Evolutionary conservation across 345 rosid species (phyloP).

Genomic region (Gossypioides kirkii): DNA sequence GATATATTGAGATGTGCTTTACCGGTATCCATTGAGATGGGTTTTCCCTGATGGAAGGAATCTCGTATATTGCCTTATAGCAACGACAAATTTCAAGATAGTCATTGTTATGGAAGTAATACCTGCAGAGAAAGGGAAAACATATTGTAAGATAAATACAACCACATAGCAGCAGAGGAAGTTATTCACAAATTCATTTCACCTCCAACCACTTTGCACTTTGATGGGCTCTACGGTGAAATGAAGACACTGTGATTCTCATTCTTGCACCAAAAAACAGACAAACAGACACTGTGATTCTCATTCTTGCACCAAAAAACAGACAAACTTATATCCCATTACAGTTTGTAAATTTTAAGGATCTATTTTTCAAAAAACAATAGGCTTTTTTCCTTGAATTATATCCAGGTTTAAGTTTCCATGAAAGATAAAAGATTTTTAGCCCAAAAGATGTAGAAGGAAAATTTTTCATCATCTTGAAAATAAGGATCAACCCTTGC

Average conservation of each 20-base stretch:
- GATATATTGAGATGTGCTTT: slow-evolving; percentile 16
- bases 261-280: neutral
- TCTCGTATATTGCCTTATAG: slow-evolving; percentile 92
- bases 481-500: neutral
- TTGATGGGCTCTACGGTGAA: neutral
- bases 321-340: neutral
- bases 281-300: neutral
- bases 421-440: neutral
- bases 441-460: neutral
- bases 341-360: neutral
- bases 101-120: slow-evolving; percentile 71
- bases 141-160: neutral
- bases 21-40: slow-evolving; percentile 81
- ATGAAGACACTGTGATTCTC: neutral
- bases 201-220: neutral
- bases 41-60: slow-evolving; percentile 73
- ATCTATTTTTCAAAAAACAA: neutral
- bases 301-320: neutral
- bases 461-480: neutral
- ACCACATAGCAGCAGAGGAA: neutral
- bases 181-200: neutral
- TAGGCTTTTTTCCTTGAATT: neutral
- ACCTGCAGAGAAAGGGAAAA: slow-evolving; percentile 39
- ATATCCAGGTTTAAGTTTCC: neutral
- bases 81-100: slow-evolving; percentile 88